Conservation (phyloP, 169 alveolate species). For the Plasmodium yoelii region DNA sequence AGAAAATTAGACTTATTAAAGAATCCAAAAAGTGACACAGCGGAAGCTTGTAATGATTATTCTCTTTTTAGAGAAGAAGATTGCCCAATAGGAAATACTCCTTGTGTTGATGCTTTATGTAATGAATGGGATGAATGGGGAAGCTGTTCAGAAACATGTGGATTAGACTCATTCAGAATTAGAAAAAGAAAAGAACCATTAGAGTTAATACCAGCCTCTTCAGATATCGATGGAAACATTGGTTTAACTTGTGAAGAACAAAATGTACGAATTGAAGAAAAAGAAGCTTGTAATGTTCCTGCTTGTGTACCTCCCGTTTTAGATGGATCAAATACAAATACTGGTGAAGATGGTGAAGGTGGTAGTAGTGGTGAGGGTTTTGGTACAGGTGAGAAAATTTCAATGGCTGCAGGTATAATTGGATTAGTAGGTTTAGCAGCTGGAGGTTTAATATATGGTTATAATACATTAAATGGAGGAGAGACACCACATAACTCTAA, state of each 20-base stretch:
- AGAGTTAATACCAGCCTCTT: constrained; percentile 59
- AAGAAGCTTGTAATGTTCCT: constrained; percentile 41
- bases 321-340: not conserved
- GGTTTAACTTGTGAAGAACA: constrained; percentile 73
- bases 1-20: constrained; percentile 39
- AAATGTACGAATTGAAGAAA: constrained; percentile 49
- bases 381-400: constrained; percentile 68
- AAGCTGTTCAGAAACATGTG: constrained; percentile 67
- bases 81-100: constrained; percentile 30
- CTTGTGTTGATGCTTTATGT: constrained; percentile 57
- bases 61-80: constrained; percentile 61
- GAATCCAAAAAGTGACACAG: constrained; percentile 7
- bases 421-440: constrained; percentile 49
- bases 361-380: constrained; percentile 14
- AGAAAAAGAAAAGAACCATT: constrained; percentile 62
- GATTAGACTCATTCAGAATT: constrained; percentile 25
- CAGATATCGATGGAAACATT: constrained; percentile 51
- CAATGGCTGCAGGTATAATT: constrained; percentile 64
- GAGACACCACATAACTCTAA: constrained; percentile 62
- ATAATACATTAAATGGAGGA: constrained; percentile 59
- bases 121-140: constrained; percentile 77
- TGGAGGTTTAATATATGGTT: constrained; percentile 65
- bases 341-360: not conserved
- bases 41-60: constrained; percentile 49
- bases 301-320: constrained; percentile 15